Percentiles rank a stretch among this genome's conserved stretches.
Conservation (phyloP, 306 rosid species). For the Medicago arabica region DNA sequence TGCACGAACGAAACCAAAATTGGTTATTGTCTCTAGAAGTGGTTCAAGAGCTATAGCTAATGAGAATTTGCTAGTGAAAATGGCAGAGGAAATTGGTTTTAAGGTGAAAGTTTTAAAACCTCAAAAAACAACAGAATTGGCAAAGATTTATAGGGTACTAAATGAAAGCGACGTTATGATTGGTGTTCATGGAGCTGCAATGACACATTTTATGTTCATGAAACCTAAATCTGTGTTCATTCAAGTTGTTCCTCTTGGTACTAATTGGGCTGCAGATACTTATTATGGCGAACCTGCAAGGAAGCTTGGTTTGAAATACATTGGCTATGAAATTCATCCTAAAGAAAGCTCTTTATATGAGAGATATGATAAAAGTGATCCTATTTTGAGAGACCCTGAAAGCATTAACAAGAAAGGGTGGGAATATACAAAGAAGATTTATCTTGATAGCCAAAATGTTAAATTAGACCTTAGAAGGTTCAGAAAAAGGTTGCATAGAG, state of each 20-base stretch:
- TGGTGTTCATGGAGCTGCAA: conserved; percentile 98
- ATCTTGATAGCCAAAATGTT: conserved; percentile 90
- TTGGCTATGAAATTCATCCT: conserved; percentile 71
- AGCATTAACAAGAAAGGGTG: conserved; percentile 78
- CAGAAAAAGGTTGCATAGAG: conserved; percentile 64
- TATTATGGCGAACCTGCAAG: conserved; percentile 87
- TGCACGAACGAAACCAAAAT: conserved; percentile 52
- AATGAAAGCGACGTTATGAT: conserved; percentile 85
- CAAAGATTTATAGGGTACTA: conserved; percentile 71
- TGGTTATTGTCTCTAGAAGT: conserved; percentile 71
- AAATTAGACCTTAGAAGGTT: conserved; percentile 67
- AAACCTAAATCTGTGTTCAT: conserved; percentile 74
- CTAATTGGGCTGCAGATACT: conserved; percentile 86
- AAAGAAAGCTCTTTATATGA: conserved; percentile 77
- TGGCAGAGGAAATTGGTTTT: conserved; percentile 77
- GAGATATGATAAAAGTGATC: conserved; percentile 59
- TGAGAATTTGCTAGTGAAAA: conserved; percentile 67
- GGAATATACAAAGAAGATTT: conserved; percentile 87
- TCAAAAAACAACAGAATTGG: conserved; percentile 68
- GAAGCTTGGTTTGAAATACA: conserved; percentile 84
- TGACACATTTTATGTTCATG: conserved; percentile 91
- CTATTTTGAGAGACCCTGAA: conserved; percentile 66
- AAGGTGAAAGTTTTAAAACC: conserved; percentile 69
- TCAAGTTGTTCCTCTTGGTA: conserved; percentile 90
- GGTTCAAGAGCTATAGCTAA: conserved; percentile 80